Base-by-base conservation (phyloP, 2,329 filamentous ascomycete species). In the Aureobasidium musti region DNA sequence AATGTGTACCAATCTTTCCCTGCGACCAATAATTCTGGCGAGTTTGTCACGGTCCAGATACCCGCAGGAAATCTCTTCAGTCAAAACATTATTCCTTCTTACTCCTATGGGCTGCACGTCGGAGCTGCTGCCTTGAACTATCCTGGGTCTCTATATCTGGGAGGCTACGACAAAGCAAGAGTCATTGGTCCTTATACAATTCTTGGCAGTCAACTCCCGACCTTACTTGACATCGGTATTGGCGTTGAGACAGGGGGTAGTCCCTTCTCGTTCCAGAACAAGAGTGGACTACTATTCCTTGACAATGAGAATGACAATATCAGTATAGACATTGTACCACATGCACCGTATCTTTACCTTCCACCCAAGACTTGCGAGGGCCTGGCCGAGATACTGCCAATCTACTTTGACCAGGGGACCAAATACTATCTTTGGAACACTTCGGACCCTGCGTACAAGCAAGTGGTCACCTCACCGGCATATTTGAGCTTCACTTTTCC, bases 401-500 rank as follows among this genome's bases (percentile, higher is more conserved):
- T 77, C 30, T 69, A 43, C 5, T 74, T 71, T 50, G 69, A 73
- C 52, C 17, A 50, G 4, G 63, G 49, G 3, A 56, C 69, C 19
- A 69, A 69, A 11, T 72, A 73, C 39, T 77, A 73, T 50, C 63
- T 73, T 5, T 77, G 74, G 75, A 69, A 77, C 54, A 72, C 70
- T 1, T 53, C 61, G 0, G 67, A 74, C 28, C 57, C 69, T 13
- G 71, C 73, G 45, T 82, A 78, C 67, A 52, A 72, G 3, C 73
- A 74, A 26, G 77, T 82, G 17, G 70, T 81, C 11, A 74, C 71
- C 17, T 82, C 81, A 0, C 76, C 80, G 0, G 74, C 79, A 13
- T 76, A 77, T 23, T 72, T 82, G 2, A 69, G 73, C 41, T 82
- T 82, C 67, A 74, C 75, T 5, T 80, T 82, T 39, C 73, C 72